phyloP scores from a whole-genome alignment of 305 asterid species.

The Fraxinus nigra region DNA sequence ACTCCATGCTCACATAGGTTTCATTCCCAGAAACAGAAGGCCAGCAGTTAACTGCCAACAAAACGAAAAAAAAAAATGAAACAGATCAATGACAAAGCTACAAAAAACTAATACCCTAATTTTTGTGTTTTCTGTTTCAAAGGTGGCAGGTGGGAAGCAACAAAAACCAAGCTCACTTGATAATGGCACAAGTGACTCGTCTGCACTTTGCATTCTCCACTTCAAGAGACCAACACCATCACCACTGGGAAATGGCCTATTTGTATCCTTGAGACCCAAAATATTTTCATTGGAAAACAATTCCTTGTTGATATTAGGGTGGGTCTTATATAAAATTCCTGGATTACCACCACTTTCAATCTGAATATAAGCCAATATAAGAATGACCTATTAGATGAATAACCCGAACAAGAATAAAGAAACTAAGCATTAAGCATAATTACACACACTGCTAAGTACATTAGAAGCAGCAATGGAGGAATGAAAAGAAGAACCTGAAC shows the following conservation, averaged over 20 bases:
- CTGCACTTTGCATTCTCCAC: slow-evolving; percentile 75
- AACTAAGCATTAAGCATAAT: slow-evolving; percentile 10
- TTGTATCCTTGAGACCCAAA: slow-evolving; percentile 67
- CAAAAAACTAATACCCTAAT: not conserved
- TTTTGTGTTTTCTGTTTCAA: not conserved
- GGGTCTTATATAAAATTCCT: slow-evolving; percentile 59
- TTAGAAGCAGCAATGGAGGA: not conserved
- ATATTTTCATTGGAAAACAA: slow-evolving; percentile 58
- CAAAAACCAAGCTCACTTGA: slow-evolving; percentile 45
- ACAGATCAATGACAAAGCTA: slow-evolving; percentile 10
- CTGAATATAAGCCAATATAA: slow-evolving; percentile 32
- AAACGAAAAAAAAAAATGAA: not conserved
- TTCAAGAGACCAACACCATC: slow-evolving; percentile 67
- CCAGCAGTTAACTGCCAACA: slow-evolving; percentile 83
- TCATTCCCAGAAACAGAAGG: slow-evolving; percentile 77
- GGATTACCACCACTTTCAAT: slow-evolving; percentile 65
- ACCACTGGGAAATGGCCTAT: slow-evolving; percentile 63
- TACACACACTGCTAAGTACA: not conserved
- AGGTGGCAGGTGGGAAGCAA: not conserved
- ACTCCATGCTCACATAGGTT: slow-evolving; percentile 71
- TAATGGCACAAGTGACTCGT: slow-evolving; percentile 64
- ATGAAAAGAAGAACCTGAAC: slow-evolving; percentile 55
- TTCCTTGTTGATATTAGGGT: slow-evolving; percentile 75
- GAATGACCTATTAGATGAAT: not conserved
- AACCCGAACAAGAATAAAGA: not conserved